Evolutionary conservation across 257 asterid genomes (phyloP).

Genomic region (Solanum pinnatisectum): DNA sequence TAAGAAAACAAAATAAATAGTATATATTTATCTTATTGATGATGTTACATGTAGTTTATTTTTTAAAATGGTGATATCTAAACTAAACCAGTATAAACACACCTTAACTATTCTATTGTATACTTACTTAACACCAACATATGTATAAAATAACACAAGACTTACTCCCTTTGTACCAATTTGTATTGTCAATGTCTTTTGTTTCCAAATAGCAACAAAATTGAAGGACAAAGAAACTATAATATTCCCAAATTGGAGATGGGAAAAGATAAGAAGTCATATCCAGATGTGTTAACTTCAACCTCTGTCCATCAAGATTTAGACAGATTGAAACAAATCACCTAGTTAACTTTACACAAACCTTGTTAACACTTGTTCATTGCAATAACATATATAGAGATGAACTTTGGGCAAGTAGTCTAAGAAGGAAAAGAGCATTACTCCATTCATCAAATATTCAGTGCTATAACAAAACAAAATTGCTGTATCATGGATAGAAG

Average conservation of each 20-base stretch:
- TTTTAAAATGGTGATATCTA: not conserved
- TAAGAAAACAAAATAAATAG: not conserved
- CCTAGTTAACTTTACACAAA: not conserved
- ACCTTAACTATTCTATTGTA: not conserved
- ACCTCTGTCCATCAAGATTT: not conserved
- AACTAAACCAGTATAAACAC: not conserved
- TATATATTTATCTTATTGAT: not conserved
- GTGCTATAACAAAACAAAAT: not conserved
- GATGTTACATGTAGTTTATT: not conserved
- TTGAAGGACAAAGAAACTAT: not conserved
- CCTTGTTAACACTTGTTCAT: not conserved
- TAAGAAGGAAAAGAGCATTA: not conserved
- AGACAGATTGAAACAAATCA: not conserved
- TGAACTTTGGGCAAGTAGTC: not conserved
- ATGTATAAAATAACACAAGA: not conserved
- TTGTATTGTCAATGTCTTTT: not conserved
- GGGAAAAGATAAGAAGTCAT: not conserved
- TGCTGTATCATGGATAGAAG: not conserved
- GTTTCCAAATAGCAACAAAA: not conserved
- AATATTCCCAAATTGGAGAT: not conserved
- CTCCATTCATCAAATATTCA: not conserved
- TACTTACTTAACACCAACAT: not conserved
- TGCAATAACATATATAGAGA: not conserved
- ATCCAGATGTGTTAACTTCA: not conserved
- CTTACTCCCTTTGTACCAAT: not conserved